Evolutionary conservation across 2,329 filamentous ascomycete species (phyloP).

Genomic region (Fusarium torreyae): DNA sequence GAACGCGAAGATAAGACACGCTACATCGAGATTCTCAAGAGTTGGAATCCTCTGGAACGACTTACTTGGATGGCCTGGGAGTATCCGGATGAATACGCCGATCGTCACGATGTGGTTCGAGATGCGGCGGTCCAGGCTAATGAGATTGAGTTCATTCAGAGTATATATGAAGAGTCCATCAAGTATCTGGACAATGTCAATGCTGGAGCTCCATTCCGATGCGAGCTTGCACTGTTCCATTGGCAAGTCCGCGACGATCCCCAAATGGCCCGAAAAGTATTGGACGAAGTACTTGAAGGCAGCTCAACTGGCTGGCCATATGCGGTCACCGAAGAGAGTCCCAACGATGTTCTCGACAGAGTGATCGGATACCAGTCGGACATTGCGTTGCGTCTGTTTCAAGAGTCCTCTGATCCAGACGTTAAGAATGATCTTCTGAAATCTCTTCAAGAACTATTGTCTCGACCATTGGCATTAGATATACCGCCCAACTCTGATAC

Average conservation of each 20-base stretch:
- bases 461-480: slow-evolving; percentile 39
- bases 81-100: slow-evolving; percentile 27
- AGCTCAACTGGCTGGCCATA: slow-evolving; percentile 42
- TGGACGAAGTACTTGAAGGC: slow-evolving; percentile 48
- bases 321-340: slow-evolving; percentile 38
- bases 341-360: slow-evolving; percentile 25
- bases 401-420: slow-evolving; percentile 34
- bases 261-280: slow-evolving; percentile 27
- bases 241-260: slow-evolving; percentile 34
- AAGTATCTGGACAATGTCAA: slow-evolving; percentile 49
- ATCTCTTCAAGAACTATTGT: slow-evolving; percentile 32
- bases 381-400: slow-evolving; percentile 43
- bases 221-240: slow-evolving; percentile 39
- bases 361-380: slow-evolving; percentile 38
- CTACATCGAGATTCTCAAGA: slow-evolving; percentile 42
- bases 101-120: slow-evolving; percentile 29
- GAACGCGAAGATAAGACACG: slow-evolving; percentile 22
- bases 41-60: slow-evolving; percentile 47
- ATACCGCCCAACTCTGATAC: slow-evolving; percentile 36
- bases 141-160: slow-evolving; percentile 42
- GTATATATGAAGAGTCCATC: slow-evolving; percentile 45
- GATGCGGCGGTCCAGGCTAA: slow-evolving; percentile 32
- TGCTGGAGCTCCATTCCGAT: slow-evolving; percentile 45
- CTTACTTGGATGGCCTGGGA: slow-evolving; percentile 49
- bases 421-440: slow-evolving; percentile 40